Conservation (phyloP, 2,329 filamentous ascomycete species). For the Colletotrichum viniferum region DNA sequence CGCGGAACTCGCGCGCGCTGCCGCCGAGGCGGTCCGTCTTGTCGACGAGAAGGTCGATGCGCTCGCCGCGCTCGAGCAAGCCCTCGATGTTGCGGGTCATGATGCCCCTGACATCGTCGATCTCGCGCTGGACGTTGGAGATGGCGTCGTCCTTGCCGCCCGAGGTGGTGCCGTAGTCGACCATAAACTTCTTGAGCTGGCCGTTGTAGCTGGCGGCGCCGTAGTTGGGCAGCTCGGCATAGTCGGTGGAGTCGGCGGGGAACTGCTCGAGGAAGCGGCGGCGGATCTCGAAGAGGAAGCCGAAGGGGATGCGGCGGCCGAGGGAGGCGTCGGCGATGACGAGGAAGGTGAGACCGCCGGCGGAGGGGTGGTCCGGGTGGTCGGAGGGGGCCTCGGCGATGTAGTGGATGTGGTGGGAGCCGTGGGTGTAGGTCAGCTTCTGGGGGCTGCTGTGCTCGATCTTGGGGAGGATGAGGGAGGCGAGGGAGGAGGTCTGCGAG, state of each 20-base stretch:
- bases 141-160: constrained; percentile 82
- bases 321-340: constrained; percentile 83
- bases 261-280: constrained; percentile 81
- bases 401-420: constrained; percentile 93
- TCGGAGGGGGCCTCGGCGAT: constrained; percentile 81
- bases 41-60: constrained; percentile 91
- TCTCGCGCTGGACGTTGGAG: constrained; percentile 82
- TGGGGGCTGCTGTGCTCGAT: constrained; percentile 81
- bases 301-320: constrained; percentile 88
- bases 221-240: constrained; percentile 81
- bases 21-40: constrained; percentile 94
- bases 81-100: constrained; percentile 97
- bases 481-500: constrained; percentile 83
- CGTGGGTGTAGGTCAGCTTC: constrained; percentile 94
- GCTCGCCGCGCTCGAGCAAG: constrained; percentile 86
- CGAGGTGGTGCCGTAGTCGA: constrained; percentile 81
- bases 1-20: constrained; percentile 86
- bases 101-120: constrained; percentile 89
- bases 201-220: constrained; percentile 88
- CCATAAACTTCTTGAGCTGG: constrained; percentile 77
- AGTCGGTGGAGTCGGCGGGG: constrained; percentile 70
- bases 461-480: constrained; percentile 93
- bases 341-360: constrained; percentile 88
- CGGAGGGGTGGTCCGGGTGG: constrained; percentile 61
- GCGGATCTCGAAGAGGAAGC: constrained; percentile 89